Evolutionary conservation across 169 alveolate species (phyloP), one percentile per base, ranked within the genome.

Genomic region (Cyclospora cayetanensis): DNA sequence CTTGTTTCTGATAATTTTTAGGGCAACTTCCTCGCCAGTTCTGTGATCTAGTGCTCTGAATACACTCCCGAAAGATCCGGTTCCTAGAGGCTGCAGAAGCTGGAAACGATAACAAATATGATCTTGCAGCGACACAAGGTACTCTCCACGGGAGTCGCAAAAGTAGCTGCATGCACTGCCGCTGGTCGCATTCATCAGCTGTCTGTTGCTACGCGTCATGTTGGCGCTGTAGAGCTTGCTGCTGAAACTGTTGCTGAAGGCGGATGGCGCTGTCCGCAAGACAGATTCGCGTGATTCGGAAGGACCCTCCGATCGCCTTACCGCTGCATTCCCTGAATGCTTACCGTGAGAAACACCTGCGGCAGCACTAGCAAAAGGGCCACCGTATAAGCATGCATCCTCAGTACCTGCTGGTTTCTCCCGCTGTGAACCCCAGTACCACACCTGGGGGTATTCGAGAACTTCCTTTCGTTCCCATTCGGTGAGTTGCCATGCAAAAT

Each of bases 31-130:
- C 52, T 94, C 96, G 76, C 96, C 94, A 39, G 94, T 95, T 85
- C 96, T 95, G 87, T 96, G 97, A 89, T 97, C 99, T 84, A 93
- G 95, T 22, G 97, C 97, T 90, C 94, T 95, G 37, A 97, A 80
- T 3, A 97, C 99, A 55, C 96, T 95, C 2, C 99, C 99, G 91
- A 96, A 97, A 25, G 97, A 93, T 0, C 99, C 99, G 82, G 96
- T 95, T 4, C 99, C 99, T 22, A 96, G 91, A 18, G 87, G 74
- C n/a, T 66, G 34, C 60, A 89, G 82, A 22, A 89, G 37, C 89
- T 89, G 85, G 46, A 70, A 89, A 12, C 93, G 55, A 60, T 89
- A 89, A 46, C 39, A 34, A 31, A 89, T 46, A 68, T 89, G 93
- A 43, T 89, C 93, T 31, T 66, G 18, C 4, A 29, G 70, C 25